phyloP scores from a whole-genome alignment of 768 basidiomycete genomes.

The Austroboletus eburneus region DNA sequence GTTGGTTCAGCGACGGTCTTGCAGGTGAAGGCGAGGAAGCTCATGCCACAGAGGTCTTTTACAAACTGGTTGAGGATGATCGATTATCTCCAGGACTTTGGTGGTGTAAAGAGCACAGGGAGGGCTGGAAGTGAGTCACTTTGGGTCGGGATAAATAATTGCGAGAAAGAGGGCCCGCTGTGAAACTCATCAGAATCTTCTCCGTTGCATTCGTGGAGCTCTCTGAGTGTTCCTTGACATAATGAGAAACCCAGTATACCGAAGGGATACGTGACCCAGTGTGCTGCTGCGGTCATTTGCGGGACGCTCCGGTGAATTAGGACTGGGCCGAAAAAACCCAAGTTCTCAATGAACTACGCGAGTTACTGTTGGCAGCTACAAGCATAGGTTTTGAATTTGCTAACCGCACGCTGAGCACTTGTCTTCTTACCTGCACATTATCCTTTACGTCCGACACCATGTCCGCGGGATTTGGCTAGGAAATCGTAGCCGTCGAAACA shows the following conservation, averaged over 20 bases:
- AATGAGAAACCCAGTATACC: slow-evolving; percentile 2
- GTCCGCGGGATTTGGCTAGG: slow-evolving; percentile 67
- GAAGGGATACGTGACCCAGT: no score
- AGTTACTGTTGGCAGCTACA: no score
- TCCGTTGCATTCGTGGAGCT: no score
- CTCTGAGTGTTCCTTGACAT: slow-evolving; percentile 2
- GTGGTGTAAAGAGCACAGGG: slow-evolving; percentile 15
- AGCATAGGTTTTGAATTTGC: no score
- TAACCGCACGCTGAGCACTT: slow-evolving; percentile 18
- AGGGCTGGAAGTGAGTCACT: not conserved
- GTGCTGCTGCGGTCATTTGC: no score
- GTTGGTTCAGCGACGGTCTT: slow-evolving; percentile 16
- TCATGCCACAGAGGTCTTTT: slow-evolving; percentile 14
- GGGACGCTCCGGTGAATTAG: no score
- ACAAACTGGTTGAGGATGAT: slow-evolving; percentile 19
- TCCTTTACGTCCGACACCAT: slow-evolving; percentile 21
- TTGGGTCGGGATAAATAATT: slow-evolving; percentile 3
- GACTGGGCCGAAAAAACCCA: no score
- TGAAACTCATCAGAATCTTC: no score
- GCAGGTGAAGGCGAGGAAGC: slow-evolving; percentile 19
- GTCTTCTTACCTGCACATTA: slow-evolving; percentile 16
- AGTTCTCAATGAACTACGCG: no score
- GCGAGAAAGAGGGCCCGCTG: not conserved
- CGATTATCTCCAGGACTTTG: slow-evolving; percentile 21
- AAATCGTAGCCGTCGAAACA: slow-evolving; percentile 80